Evolutionary conservation across 345 rosid species (phyloP).

Genomic region (Triadica sebifera): DNA sequence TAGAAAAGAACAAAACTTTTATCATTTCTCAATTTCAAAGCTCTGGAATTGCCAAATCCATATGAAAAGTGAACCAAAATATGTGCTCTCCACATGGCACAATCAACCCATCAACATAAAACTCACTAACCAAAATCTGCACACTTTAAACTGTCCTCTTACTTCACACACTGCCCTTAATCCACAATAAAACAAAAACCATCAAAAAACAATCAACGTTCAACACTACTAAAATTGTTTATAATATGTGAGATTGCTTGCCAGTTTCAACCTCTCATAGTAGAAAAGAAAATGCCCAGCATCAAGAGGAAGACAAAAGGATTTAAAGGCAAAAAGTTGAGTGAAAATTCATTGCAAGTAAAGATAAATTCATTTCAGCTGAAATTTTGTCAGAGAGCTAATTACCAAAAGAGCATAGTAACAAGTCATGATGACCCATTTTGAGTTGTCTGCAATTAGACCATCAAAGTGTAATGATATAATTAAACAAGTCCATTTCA

Average conservation of each 20-base stretch:
- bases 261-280: too few species aligned
- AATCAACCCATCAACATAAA: conserved; percentile 10
- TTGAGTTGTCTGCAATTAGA: conserved; percentile 32
- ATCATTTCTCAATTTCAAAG: conserved; percentile 23
- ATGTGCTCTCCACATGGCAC: conserved; percentile 20
- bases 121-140: background rate
- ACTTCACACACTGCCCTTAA: background rate
- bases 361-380: background rate
- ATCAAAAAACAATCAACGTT: background rate
- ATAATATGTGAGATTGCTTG: background rate
- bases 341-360: background rate
- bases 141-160: background rate
- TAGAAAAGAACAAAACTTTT: conserved; percentile 20
- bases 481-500: conserved; percentile 1
- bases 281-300: too few species aligned
- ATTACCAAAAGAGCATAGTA: background rate
- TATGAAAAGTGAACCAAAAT: conserved; percentile 22
- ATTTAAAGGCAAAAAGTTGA: background rate
- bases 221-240: background rate
- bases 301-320: too few species aligned
- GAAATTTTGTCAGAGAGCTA: conserved; percentile 15
- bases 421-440: conserved; percentile 38
- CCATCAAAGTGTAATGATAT: conserved; percentile 14
- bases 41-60: conserved; percentile 34
- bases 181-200: too few species aligned